Evolutionary conservation across 2,329 filamentous ascomycete genomes (phyloP), one percentile per base, ranked within the genome.

Genomic region (Phyllosticta citribraziliensis): DNA sequence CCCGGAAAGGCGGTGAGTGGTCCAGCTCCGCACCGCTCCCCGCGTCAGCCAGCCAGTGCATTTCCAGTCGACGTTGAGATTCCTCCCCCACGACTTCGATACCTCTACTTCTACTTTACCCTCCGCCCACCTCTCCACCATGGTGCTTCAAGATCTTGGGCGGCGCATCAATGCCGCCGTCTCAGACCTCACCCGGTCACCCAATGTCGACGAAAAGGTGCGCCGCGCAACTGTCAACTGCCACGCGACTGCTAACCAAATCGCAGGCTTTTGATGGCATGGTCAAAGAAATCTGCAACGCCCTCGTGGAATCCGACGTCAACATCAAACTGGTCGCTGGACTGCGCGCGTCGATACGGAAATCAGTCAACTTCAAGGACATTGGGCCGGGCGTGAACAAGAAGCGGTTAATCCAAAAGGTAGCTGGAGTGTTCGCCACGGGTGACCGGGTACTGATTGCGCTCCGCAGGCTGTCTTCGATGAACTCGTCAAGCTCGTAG

Each of bases 111-210:
- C 22, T 20, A 17, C 57, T 59, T n/a, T 10, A 6, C 55, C 55
- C 30, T 55, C 20, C 53, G 5, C 40, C 40, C 22, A 51, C 55
- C 24, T 35, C 40, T n/a, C 14, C 56, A 25, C 55, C 66, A 99
- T 99, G 94, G 94, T 99, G 83, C 88, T 99, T 73, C 92, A 96
- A 86, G 94, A 99, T 84, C 85, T 99, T 63, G 94, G 94, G 69
- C 91, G 93, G 82, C 94, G 94, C 79, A 97, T 99, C 76, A 97
- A 97, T 79, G 85, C 91, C 81, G 94, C 94, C 70, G 89, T 99
- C 79, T 88, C 87, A 65, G 93, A 97, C 79, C 83, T 97, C 70
- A 96, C 93, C 63, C 84, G 93, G 70, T 91, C 94, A 62, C 89
- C 86, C 66, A 97, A 96, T 72, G 85, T 97, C 68, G 93, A 97